These are phyloP conservation scores for Aphanomyces euteiches DNA, from an alignment of 352 stramenopile genomes.

Conservation along the genomic window DNA sequence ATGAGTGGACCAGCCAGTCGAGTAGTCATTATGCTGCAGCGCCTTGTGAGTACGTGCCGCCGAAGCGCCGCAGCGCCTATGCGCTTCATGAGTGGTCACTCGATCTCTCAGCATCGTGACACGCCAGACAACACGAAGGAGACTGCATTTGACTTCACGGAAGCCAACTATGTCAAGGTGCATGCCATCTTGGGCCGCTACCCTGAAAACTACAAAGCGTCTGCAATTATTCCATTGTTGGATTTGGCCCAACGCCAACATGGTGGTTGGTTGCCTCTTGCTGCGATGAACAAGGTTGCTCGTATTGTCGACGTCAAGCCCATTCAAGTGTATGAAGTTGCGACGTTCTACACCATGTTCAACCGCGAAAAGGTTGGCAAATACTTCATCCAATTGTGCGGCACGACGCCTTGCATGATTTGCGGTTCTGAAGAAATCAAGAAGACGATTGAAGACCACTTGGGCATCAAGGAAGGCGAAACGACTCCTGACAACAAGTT, in stretches of 20 bases:
- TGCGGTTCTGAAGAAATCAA: conserved; percentile 99
- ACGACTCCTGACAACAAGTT: conserved; percentile 76
- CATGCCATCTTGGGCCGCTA: conserved; percentile 96
- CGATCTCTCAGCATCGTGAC: conserved; percentile 87
- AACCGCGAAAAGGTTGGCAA: conserved; percentile 94
- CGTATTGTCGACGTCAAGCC: conserved; percentile 95
- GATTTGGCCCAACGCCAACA: conserved; percentile 96
- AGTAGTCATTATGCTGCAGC: conserved; percentile 30
- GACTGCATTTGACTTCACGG: conserved; percentile 97
- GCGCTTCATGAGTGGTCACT: conserved; percentile 21
- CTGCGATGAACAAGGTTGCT: conserved; percentile 99
- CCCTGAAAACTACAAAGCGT: conserved; percentile 99
- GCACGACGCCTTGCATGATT: conserved; percentile 99
- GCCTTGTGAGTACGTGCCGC: conserved; percentile 6
- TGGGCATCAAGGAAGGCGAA: conserved; percentile 96
- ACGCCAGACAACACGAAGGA: conserved; percentile 95
- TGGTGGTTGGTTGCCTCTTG: conserved; percentile 96
- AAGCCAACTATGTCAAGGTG: conserved; percentile 96
- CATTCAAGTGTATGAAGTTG: conserved; percentile 98
- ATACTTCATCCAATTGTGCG: conserved; percentile 97
- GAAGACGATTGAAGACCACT: conserved; percentile 95
- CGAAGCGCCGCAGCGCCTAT: neutral
- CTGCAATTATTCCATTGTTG: conserved; percentile 97
- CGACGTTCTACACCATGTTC: conserved; percentile 99
- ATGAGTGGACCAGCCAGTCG: conserved; percentile 10